Evolutionary conservation across 495 filamentous ascomycete species (phyloP), one percentile per base, ranked within the genome.

Genomic region (Penicillium bialowiezense): DNA sequence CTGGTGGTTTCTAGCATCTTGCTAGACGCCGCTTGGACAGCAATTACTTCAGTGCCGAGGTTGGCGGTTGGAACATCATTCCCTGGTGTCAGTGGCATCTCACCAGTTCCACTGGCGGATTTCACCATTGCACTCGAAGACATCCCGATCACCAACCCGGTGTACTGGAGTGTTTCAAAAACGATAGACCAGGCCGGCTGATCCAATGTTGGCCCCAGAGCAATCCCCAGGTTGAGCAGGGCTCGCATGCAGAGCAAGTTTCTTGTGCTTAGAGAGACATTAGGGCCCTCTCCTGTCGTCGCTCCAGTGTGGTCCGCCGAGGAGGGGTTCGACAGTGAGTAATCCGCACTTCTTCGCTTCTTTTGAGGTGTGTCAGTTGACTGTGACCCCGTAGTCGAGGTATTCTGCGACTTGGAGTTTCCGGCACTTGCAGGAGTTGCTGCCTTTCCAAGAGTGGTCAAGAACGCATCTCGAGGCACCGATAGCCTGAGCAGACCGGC

Each of bases 211-310:
- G 93, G 90, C 0, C 93, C 93, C 6, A 98, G 71, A 32, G 93
- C 95, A 61, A 97, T 98, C 3, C 95, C 93, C 10, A 98, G 71
- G 55, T 98, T 97, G 3, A 98, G 74, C 12, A 97, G 75, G 41
- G 93, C 93, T 56, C 93, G 76, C 21, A 98, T 71, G 57, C 92
- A 97, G 7, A 97, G 70, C 1, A 98, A 74, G 61, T 98, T 97
- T 9, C 93, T 80, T 10, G 89, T 91, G 59, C 86, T 95, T 26
- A 98, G 75, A 10, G 81, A 81, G 10, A 82, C 56, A 5, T 54
- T 42, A 15, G 51, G 17, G 10, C 49, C 56, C 20, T 72, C 69
- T 8, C 48, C 50, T 4, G 56, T 29, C 6, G 51, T 44, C 19
- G 56, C 36, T 20, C 50, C 45, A 5, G 64, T 33, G 4, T 58